Evolutionary conservation across 106 monocot species (phyloP), one percentile per base, ranked within the genome.

Genomic region (Chionographis japonica): DNA sequence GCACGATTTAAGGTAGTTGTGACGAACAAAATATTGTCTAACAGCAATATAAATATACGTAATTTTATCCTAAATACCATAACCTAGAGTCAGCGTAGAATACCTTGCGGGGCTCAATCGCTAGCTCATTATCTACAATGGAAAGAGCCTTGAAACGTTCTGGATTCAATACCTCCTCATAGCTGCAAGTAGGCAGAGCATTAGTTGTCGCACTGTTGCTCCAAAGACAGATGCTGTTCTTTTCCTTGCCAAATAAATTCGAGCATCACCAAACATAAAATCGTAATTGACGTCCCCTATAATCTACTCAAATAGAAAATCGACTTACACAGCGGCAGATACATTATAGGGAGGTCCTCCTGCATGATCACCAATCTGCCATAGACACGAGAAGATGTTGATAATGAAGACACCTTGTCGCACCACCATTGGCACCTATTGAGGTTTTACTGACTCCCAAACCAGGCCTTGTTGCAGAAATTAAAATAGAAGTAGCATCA

Each of bases 21-120:
- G 11, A 6, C 12, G 6, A n/a, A 62, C 13, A 43, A 16, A 40
- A 42, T 8, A 17, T 46, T 5, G 46, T 46, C 10, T 8, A 19
- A 43, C 14, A 6, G 6, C 15, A 4, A 41, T 43, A 43, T 43
- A 4, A 49, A 19, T 13, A 19, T 14, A 13, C 9, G 4, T 40
- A 15, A 8, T 50, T 20, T 65, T 50, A 27, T 15, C n/a, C 27
- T 50, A 9, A 9, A 14, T 18, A 69, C 1, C 10, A 59, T 8
- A 13, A 12, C 4, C 43, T 4, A 39, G 3, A 54, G 9, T 57
- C 27, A 53, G 53, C 9, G 37, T 36, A 27, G 18, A 52, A 46
- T 79, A 91, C 91, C 87, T 74, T 82, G 5, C 87, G 84, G 46
- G 65, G 72, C 72, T 59, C 66, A 20, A 91, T 72, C 37, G 87